Base-by-base conservation (phyloP, 1,139 yeast species). In the Debaryomycetaceae sp. region DNA sequence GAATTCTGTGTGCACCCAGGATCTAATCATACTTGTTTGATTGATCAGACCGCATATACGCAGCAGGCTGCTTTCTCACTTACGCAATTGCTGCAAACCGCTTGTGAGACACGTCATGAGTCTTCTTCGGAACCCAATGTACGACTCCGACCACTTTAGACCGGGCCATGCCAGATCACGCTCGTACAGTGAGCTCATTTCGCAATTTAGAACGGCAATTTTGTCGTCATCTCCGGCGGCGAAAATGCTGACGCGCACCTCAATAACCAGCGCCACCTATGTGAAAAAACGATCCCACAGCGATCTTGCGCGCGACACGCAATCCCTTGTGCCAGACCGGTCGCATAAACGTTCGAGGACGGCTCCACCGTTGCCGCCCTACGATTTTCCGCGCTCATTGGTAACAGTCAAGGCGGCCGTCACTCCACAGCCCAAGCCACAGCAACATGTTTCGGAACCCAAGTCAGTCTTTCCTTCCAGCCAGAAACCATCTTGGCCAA, bases 291-390 rank as follows among this genome's bases (percentile, higher is more conserved):
- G 63, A 33, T 47, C 58, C 5, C 46, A 48, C 34, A 51, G 57
- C 31, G 61, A 53, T 32, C 31, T 44, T 13, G 29, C 32, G 20
- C 36, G 32, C 23, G 42, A 44, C 17, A 25, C 39, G 8, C 19
- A 38, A 4, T 30, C 30, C 34, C 32, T 30, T 15, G 25, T 28
- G 14, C 27, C 27, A 20, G 38, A 41, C 23, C 28, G 34, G 5
- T 23, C 29, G 12, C 41, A 39, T 27, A 69, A 72, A 42, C 52
- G 75, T 31, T 60, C 73, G 9, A 56, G 69, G 46, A 71, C 78
- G 3, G 77, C 77, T 3, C 78, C 78, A 18, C 71, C 76, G 7
- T 64, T 68, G 14, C 69, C 66, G 3, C 65, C 69, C n/a, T 49
- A 43, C 31, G 51, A 48, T 11, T 34, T n/a, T 23, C 35, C n/a